These are phyloP conservation scores for Phlyctochytrium arcticum DNA, from an alignment of 192 early-diverging fungal genomes.

Conservation along the genomic window DNA sequence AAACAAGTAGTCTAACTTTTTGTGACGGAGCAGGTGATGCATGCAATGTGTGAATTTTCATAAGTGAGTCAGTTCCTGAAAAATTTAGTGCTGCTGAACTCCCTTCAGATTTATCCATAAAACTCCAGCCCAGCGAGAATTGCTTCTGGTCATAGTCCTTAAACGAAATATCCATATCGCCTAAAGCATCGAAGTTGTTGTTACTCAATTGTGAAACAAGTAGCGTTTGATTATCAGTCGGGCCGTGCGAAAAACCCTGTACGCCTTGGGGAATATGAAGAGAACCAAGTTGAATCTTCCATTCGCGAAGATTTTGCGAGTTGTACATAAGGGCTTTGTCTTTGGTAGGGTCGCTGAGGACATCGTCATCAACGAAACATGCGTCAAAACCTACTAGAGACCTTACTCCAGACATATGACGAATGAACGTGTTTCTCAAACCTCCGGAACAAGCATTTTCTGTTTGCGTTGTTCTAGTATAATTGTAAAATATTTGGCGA, in stretches of 20 bases:
- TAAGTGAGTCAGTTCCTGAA: not conserved
- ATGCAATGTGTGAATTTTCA: conserved; percentile 3
- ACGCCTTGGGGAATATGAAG: conserved; percentile 1
- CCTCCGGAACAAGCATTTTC: conserved; percentile 1
- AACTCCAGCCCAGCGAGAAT: not conserved
- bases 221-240: conserved; percentile 1
- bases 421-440: conserved; percentile 4
- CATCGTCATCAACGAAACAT: conserved; percentile 1
- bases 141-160: not conserved
- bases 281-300: not conserved
- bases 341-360: conserved; percentile 1
- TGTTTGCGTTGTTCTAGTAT: not conserved
- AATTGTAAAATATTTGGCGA: conserved; percentile 5
- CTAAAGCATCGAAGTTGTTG: conserved; percentile 8
- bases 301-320: not conserved
- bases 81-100: not conserved
- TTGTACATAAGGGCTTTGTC: conserved; percentile 10
- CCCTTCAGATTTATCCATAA: conserved; percentile 2
- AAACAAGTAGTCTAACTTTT: not conserved
- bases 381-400: not conserved
- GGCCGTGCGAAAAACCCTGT: not conserved
- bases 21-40: not conserved
- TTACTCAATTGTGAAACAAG: not conserved
- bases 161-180: conserved; percentile 7
- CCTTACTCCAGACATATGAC: conserved; percentile 12